These are phyloP conservation scores for Cladophialophora bantiana DNA, from an alignment of 2,329 filamentous ascomycete genomes.

Conservation along the genomic window DNA sequence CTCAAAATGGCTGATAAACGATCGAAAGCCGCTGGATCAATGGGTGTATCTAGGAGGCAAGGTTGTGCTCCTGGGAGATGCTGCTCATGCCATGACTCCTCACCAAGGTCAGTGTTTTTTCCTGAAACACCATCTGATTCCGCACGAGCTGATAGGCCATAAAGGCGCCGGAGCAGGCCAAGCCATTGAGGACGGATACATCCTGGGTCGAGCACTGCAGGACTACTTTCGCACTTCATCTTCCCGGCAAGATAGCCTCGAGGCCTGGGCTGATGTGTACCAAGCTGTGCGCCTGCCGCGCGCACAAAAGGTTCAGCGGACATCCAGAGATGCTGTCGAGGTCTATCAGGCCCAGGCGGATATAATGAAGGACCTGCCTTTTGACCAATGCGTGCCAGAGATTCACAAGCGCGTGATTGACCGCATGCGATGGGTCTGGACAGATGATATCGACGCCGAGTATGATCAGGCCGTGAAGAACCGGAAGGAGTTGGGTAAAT, in stretches of 20 bases:
- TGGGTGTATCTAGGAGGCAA: conserved; percentile 37
- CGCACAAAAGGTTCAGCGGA: conserved; percentile 28
- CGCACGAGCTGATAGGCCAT: conserved; percentile 8
- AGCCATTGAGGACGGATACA: conserved; percentile 69
- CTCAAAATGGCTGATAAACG: conserved; percentile 34
- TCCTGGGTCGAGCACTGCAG: conserved; percentile 28
- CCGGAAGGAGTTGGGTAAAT: conserved; percentile 2
- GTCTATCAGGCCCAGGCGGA: conserved; percentile 48
- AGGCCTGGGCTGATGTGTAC: conserved; percentile 35
- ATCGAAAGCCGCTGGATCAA: conserved; percentile 33
- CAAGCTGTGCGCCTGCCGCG: conserved; percentile 31
- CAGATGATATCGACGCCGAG: conserved; percentile 45
- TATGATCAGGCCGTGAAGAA: conserved; percentile 33
- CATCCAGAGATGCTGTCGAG: conserved; percentile 35
- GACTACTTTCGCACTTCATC: conserved; percentile 23
- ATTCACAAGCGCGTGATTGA: conserved; percentile 42
- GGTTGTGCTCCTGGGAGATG: conserved; percentile 44
- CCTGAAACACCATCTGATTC: neutral
- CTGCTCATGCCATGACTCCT: conserved; percentile 47
- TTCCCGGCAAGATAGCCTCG: conserved; percentile 42
- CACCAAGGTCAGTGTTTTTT: conserved; percentile 39
- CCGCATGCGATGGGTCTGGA: conserved; percentile 47
- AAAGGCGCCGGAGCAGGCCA: conserved; percentile 68
- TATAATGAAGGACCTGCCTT: conserved; percentile 45
- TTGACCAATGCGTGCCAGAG: conserved; percentile 48